Base-by-base conservation (phyloP, 2,329 filamentous ascomycete genomes). In the Ophiostoma montium region DNA sequence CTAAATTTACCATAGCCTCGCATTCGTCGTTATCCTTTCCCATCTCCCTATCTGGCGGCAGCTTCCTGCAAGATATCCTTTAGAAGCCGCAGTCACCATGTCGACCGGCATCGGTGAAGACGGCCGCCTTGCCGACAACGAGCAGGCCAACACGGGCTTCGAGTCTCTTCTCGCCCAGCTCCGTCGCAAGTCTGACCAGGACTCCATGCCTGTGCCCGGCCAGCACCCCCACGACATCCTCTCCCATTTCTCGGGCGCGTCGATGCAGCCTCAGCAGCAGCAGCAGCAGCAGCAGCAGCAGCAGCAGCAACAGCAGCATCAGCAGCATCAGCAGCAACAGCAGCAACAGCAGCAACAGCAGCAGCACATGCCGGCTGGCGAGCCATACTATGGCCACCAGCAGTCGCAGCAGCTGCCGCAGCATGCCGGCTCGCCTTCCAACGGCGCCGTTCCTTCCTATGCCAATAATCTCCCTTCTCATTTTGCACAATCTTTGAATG, bases 151-250 rank as follows among this genome's bases (percentile, higher is more conserved):
- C 52, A 55, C 58, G 38, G 61, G 62, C 46, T 57, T 70, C 46
- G 62, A 69, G 52, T 62, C 67, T 13, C 65, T 71, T 49, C 62
- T 69, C 46, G 67, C 65, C 52, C 68, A 65, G 57, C 61, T 66
- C 2, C 63, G 62, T 42, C 59, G 60, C 35, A 62, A 62, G 53
- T 62, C 62, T 4, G 57, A 57, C 44, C 57, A 59, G 39, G 58
- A 58, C 13, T 27, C 53, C 3, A 54, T 57, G n/a, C 52, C 59
- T 21, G 54, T 55, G 27, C 54, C 50, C 39, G 23, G 45, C 38
- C 50, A 55, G 33, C 46, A 55, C 31, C 45, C 56, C n/a, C 55
- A 61, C 50, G 60, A 65, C 30, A 49, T 63, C 5, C 54, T 63
- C 32, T 61, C 62, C 15, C 60, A 61, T 36, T 63, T 49, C 12